Evolutionary conservation across 495 filamentous ascomycete genomes (phyloP), one percentile per base, ranked within the genome.

Genomic region (Apiosordaria backusii): DNA sequence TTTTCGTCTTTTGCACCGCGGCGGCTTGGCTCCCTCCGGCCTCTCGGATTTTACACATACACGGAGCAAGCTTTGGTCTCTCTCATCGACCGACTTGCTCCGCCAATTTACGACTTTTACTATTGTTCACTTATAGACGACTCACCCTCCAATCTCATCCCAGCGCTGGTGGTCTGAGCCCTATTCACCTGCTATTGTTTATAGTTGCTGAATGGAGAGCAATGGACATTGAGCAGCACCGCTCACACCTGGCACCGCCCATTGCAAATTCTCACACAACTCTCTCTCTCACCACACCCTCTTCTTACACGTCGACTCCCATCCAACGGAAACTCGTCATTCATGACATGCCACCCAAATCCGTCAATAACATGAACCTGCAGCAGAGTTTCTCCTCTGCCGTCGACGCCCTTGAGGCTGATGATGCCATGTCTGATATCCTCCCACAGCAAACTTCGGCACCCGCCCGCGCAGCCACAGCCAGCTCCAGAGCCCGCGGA

Each of bases 401-500:
- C 50, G 62, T 50, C 55, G 65, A 61, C 62, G 16, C 25, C 27
- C 57, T 50, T 21, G 71, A 72, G n/a, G 27, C 50, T 35, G 68
- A 74, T 58, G 69, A 75, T 68, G 59, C 68, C 74, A 40, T 65
- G 62, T 61, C 68, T 22, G 71, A 71, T 7, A 52, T 66, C n/a
- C 69, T 72, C 58, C 74, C 79, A 21, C 66, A 68, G 13, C 75
- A 74, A 65, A 74, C 50, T 16, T 22, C 61, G 5, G 9, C 65
- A 16, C 19, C 65, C 29, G 4, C 59, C 19, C n/a, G 27, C 55
- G 57, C 62, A 3, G 57, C 62, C 27, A 52, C 61, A 23, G 53
- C 68, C 58, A 74, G 74, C 10, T 5, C 52, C n/a, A 15, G 52
- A 22, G 52, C n/a, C 61, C 71, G 70, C 18, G 64, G 71, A 59